Conservation (phyloP, 768 basidiomycete species). For the Tricholoma bakamatsutake region DNA sequence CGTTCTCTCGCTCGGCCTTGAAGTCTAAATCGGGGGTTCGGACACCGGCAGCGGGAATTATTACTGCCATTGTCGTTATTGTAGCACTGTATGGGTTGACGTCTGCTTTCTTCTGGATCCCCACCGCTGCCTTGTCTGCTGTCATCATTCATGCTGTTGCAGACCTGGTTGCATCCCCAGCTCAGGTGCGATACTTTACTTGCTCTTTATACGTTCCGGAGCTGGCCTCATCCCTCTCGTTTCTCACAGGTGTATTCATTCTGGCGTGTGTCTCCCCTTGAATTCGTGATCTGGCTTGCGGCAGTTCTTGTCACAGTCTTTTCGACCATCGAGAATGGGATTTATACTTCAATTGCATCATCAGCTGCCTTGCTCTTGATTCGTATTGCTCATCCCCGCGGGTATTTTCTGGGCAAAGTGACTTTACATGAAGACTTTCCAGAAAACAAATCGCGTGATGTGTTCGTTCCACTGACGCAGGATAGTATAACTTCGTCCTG, state of each 20-base stretch:
- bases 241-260: slow-evolving; percentile 64
- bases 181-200: slow-evolving; percentile 32
- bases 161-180: slow-evolving; percentile 81
- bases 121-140: slow-evolving; percentile 76
- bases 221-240: background rate
- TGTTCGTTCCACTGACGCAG: slow-evolving; percentile 74
- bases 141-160: slow-evolving; percentile 93
- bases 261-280: slow-evolving; percentile 93
- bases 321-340: slow-evolving; percentile 90
- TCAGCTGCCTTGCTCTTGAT: slow-evolving; percentile 78
- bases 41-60: slow-evolving; percentile 84
- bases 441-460: slow-evolving; percentile 49
- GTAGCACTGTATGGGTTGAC: slow-evolving; percentile 94
- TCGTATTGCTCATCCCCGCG: slow-evolving; percentile 83
- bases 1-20: slow-evolving; percentile 96
- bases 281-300: slow-evolving; percentile 84
- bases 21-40: slow-evolving; percentile 97
- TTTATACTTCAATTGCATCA: slow-evolving; percentile 79
- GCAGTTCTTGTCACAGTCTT: slow-evolving; percentile 89
- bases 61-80: slow-evolving; percentile 83
- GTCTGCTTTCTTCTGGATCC: slow-evolving; percentile 88
- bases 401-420: slow-evolving; percentile 86
- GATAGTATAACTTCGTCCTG: slow-evolving; percentile 60
- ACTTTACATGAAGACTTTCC: slow-evolving; percentile 41
- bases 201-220: background rate